Evolutionary conservation across 176 grass and related monocot species (phyloP), one percentile per base, ranked within the genome.

Genomic region (Carex littledalei): DNA sequence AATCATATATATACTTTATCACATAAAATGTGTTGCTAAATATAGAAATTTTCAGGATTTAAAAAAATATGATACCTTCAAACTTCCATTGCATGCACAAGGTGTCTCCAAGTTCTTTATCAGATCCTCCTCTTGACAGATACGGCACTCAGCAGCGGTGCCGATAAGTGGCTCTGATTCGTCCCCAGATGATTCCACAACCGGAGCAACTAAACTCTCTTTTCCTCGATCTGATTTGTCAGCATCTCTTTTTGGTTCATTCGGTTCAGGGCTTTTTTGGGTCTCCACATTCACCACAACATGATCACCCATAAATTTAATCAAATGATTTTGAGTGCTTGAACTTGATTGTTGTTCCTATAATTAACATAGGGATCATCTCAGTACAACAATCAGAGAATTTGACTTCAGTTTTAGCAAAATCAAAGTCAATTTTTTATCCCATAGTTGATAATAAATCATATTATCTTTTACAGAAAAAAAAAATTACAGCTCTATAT

Each of bases 121-220:
- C 20, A 89, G 82, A 81, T 97, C 94, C 83, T 97, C 94, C 66
- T 97, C 94, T 69, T 97, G 94, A 93, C 94, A 97, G 85, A 97
- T 97, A 75, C 95, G 92, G 80, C 95, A 97, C 72, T 97, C 92
- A 56, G 88, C 91, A 47, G 37, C 4, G 37, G 81, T 87, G 84
- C 87, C 85, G 87, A 94, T 93, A 69, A 93, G 95, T 43, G 88
- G 73, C 53, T 88, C 89, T 35, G 66, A 63, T 70, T 92, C 89
- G 16, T 84, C 87, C 63, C 59, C 20, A 63, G 78, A 45, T 68
- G 34, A 83, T 22, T 89, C 58, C 24, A 41, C 87, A 34, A 72
- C 80, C 2, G 70, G 70, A 74, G 8, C n/a, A 4, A 50, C n/a
- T 50, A 74, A 74, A 41, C 43, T 74, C 32, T 85, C 78, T 7